Percentiles rank a stretch among this genome's conserved stretches.
These are phyloP conservation scores for Didymella lethalis DNA, from an alignment of 2,329 filamentous ascomycete species.

Conservation along the genomic window DNA sequence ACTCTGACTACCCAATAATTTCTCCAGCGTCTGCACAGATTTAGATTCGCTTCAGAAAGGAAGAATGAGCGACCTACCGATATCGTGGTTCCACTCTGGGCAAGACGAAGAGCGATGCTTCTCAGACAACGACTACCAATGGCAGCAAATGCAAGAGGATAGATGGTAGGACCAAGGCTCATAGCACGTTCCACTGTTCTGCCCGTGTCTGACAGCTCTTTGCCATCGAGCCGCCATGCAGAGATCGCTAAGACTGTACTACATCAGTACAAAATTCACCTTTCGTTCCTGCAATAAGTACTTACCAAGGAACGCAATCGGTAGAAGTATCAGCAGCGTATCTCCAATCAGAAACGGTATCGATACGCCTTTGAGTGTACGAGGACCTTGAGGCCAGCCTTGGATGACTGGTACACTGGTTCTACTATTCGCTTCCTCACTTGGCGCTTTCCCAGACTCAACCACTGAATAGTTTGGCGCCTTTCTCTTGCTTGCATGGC, in stretches of 20 bases:
- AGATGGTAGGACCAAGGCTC: conserved; percentile 17
- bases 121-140: conserved; percentile 13
- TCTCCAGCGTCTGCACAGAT: conserved; percentile 12
- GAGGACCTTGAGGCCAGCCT: conserved; percentile 1
- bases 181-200: conserved; percentile 10
- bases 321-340: conserved; percentile 2
- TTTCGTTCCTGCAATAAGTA: too few species aligned
- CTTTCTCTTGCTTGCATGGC: too few species aligned
- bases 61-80: background rate
- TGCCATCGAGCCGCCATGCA: conserved; percentile 1
- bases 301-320: conserved; percentile 16
- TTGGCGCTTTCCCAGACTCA: background rate
- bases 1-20: conserved; percentile 22
- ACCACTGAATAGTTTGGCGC: background rate
- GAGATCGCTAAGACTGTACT: conserved; percentile 1
- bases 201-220: conserved; percentile 3
- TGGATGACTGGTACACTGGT: background rate
- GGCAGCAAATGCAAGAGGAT: conserved; percentile 16
- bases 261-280: background rate
- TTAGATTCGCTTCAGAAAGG: too few species aligned
- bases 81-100: conserved; percentile 11
- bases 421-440: background rate
- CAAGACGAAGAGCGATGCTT: conserved; percentile 7
- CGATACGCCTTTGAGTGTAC: background rate
- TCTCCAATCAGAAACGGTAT: conserved; percentile 2